Evolutionary conservation across 306 rosid genomes (phyloP), one percentile per base, ranked within the genome.

Genomic region (Quercus wislizeni): DNA sequence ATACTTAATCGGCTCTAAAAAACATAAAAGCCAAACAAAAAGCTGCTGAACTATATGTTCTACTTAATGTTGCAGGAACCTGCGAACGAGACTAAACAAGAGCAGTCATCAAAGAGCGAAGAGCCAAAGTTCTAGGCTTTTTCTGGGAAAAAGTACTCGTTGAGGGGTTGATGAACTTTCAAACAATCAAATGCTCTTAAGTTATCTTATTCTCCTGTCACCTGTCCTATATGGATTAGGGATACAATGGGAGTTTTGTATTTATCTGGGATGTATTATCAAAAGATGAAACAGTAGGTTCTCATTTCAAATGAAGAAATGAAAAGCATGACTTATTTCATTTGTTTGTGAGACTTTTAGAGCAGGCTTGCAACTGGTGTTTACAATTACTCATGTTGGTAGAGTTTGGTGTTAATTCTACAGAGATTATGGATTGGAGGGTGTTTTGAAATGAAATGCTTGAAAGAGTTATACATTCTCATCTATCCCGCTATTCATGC

Each of bases 101-200:
- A 94, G 87, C 81, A 88, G 62, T 73, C 93, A 1, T 88, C 85
- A 77, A 88, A 89, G 89, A 89, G 90, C 55, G 88, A 86, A 43
- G 97, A 91, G 49, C 80, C 91, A 2, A 96, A 89, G 77, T 96
- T 96, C 74, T 87, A 90, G 88, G 79, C 99, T 58, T 96, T 96
- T 75, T 20, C 94, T 0, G 99, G 99, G 82, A 96, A 89, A 89
- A 91, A 90, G 86, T 91, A 91, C 82, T 96, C 99, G 1, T 83
- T 96, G 71, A 86, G 98, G 82, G 97, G 99, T 74, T 94, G 88
- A 92, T 86, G 54, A 54, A 74, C 43, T 23, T 38, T 28, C 10
- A 75, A 63, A 68, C 69, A 10, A 25, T 52, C 57, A 12, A 35
- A 28, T 70, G 41, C 69, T 49, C 70, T 69, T 38, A 38, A 72